phyloP scores from a whole-genome alignment of 2,329 filamentous ascomycete genomes.

The Aspergillus sp. region DNA sequence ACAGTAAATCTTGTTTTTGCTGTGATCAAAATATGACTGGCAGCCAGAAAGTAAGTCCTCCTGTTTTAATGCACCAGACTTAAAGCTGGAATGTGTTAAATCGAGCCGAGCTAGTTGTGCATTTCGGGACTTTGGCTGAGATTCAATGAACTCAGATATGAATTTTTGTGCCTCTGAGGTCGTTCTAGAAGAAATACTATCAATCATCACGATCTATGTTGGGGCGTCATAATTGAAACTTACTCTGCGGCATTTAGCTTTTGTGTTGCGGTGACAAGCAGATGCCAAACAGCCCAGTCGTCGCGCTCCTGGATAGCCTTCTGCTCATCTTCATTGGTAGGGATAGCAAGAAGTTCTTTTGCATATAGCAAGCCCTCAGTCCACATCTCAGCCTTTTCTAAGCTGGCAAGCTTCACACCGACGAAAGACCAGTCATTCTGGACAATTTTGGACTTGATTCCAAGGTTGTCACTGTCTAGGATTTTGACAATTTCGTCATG shows the following conservation, averaged over 20 bases:
- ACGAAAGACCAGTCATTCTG: constrained; percentile 47
- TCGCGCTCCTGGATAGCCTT: constrained; percentile 38
- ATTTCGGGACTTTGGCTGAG: constrained; percentile 42
- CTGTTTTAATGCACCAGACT: constrained; percentile 24
- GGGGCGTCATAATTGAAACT: constrained; percentile 13
- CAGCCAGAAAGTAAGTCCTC: constrained; percentile 39
- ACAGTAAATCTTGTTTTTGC: constrained; percentile 45
- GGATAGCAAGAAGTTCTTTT: constrained; percentile 35
- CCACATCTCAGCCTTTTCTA: constrained; percentile 42
- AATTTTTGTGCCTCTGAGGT: constrained; percentile 31
- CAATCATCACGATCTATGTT: constrained; percentile 2
- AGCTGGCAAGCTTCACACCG: constrained; percentile 35
- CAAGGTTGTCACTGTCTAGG: constrained; percentile 43
- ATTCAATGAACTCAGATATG: constrained; percentile 34
- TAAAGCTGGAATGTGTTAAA: constrained; percentile 25
- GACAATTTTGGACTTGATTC: constrained; percentile 42
- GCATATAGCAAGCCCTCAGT: constrained; percentile 37
- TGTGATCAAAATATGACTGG: constrained; percentile 41
- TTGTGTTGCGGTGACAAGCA: constrained; percentile 37
- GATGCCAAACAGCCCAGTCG: constrained; percentile 49
- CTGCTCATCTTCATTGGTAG: constrained; percentile 29
- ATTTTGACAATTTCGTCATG: constrained; percentile 42
- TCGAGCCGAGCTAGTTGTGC: constrained; percentile 40
- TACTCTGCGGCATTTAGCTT: constrained; percentile 35
- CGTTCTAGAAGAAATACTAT: constrained; percentile 23